Percentiles rank a stretch among this genome's conserved stretches.
Evolutionary conservation across 2,329 filamentous ascomycete genomes (phyloP).

Genomic region (Colletotrichum truncatum): DNA sequence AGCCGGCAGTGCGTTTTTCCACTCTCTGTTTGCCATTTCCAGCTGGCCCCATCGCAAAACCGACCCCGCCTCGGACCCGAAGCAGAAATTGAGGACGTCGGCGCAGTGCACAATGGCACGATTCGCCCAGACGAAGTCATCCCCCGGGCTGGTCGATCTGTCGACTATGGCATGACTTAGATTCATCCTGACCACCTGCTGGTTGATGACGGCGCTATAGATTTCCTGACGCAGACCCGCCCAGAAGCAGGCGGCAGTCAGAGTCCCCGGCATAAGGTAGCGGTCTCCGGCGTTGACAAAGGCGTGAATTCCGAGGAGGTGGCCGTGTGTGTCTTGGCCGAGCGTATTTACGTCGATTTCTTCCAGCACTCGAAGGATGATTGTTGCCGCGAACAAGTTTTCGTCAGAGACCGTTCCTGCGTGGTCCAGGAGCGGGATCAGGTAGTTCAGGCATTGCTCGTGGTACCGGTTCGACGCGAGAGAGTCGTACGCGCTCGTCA

Average conservation of each 20-base stretch:
- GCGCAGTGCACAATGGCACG: conserved; percentile 71
- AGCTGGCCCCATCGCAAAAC: conserved; percentile 29
- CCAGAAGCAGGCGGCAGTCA: conserved; percentile 66
- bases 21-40: conserved; percentile 31
- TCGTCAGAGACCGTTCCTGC: conserved; percentile 53
- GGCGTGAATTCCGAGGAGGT: conserved; percentile 55
- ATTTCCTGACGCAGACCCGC: conserved; percentile 68
- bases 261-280: conserved; percentile 40
- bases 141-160: conserved; percentile 54
- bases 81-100: conserved; percentile 71
- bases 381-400: conserved; percentile 63
- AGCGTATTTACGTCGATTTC: conserved; percentile 56
- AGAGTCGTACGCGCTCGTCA: conserved; percentile 56
- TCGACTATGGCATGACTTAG: conserved; percentile 59
- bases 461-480: conserved; percentile 62
- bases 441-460: conserved; percentile 59
- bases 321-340: conserved; percentile 56
- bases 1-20: conserved; percentile 29
- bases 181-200: conserved; percentile 57
- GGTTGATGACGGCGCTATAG: conserved; percentile 62
- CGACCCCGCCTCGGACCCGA: conserved; percentile 47
- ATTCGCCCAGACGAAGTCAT: conserved; percentile 68
- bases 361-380: conserved; percentile 66
- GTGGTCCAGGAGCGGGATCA: conserved; percentile 56
- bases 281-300: conserved; percentile 53